Base-by-base conservation (phyloP, 805 yeast genomes). In the Saccharomycopsis fibuligera region DNA sequence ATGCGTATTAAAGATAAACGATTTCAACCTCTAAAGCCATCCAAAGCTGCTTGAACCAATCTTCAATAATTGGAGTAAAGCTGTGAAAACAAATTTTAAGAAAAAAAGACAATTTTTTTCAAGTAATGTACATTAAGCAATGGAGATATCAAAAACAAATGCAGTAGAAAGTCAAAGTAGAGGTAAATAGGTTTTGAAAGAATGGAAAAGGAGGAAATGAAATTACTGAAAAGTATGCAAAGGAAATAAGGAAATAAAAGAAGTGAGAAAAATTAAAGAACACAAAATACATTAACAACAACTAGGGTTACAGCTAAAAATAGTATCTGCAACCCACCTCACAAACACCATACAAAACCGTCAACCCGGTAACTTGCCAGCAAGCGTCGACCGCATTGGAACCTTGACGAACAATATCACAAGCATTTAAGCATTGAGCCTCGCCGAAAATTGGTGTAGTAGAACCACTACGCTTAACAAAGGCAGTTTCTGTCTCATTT, bases 341-440 rank as follows among this genome's bases (percentile, higher is more conserved):
- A 29, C 55, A 52, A n/a, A 52, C 53, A 23, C 45, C 55, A 38
- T 52, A 52, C 22, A 52, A 37, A 29, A 49, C 55, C 10, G 55
- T 52, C 33, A 52, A 45, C 12, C 55, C 50, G 21, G 53, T 45
- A 27, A 49, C 52, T 35, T 45, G 45, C 53, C 55, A 52, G 35
- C 55, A 52, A 10, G 22, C 31, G 21, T 52, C 48, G n/a, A 52
- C 50, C 25, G 38, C 35, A 25, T 52, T 52, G 29, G 50, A 45
- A 35, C 45, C 41, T 37, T 25, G 24, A 25, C 35, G 44, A 22
- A 49, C 29, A n/a, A 42, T 5, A 17, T 52, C 52, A 40, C 53
- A 52, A 19, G 49, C 41, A n/a, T 33, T 31, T n/a, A 49, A 27
- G 43, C 55, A 52, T 44, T 52, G 52, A 19, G 24, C 14, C 14